Evolutionary conservation across 75 land plant species (phyloP).

Genomic region (Isoetes taiwanensis): DNA sequence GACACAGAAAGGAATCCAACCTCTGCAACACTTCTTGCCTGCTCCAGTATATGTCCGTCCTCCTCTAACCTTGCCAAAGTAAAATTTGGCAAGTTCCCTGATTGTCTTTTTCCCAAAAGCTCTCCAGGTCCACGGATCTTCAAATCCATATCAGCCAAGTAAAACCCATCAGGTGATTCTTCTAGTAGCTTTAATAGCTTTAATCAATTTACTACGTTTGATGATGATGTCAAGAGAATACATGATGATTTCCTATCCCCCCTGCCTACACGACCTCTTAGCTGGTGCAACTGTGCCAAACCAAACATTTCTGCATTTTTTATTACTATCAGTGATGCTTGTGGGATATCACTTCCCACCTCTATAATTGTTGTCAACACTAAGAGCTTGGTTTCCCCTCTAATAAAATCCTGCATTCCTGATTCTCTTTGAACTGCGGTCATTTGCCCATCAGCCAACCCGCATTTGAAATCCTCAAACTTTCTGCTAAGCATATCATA

Average conservation of each 20-base stretch:
- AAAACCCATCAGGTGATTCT: constrained; percentile 70
- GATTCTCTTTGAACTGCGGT: constrained; percentile 64
- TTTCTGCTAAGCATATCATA: constrained; percentile 29
- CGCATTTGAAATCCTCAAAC: constrained; percentile 61
- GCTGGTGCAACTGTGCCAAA: constrained; percentile 86
- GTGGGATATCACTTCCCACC: constrained; percentile 86
- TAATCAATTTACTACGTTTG: constrained; percentile 28
- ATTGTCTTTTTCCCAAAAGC: constrained; percentile 84
- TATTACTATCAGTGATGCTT: constrained; percentile 94
- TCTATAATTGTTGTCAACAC: constrained; percentile 94
- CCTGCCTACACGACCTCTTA: constrained; percentile 91
- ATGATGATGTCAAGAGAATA: constrained; percentile 48
- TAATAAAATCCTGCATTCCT: constrained; percentile 47
- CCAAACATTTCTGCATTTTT: constrained; percentile 95
- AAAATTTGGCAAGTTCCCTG: constrained; percentile 86
- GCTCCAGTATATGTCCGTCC: constrained; percentile 68
- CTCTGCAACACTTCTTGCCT: constrained; percentile 78
- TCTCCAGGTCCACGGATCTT: constrained; percentile 80
- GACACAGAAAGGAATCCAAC: constrained; percentile 26
- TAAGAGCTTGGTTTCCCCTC: constrained; percentile 56
- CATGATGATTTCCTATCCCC: constrained; percentile 66
- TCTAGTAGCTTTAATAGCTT: constrained; percentile 59
- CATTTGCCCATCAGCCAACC: constrained; percentile 76
- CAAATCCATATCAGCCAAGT: constrained; percentile 73
- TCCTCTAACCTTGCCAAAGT: constrained; percentile 70